Base-by-base conservation (phyloP, 768 basidiomycete species). In the Suillus lakei region DNA sequence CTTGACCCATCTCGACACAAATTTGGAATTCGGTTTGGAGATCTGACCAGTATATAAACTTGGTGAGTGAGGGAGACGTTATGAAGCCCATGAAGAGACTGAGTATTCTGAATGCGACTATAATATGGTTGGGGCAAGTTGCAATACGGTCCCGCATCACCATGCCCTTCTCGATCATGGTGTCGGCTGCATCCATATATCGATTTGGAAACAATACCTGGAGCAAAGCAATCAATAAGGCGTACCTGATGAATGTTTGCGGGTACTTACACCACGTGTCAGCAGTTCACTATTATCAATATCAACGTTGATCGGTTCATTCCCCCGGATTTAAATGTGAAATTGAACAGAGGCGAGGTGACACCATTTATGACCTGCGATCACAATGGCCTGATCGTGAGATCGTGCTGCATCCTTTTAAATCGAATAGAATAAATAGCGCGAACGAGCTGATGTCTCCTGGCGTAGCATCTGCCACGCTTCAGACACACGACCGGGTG, bases 111-210 rank as follows among this genome's bases (percentile, higher is more conserved):
- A 41, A n/a, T n/a, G n/a, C n/a, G n/a, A n/a, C n/a, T n/a, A n/a
- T n/a, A n/a, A n/a, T n/a, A n/a, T n/a, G n/a, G n/a, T n/a, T n/a
- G n/a, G n/a, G n/a, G n/a, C n/a, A n/a, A n/a, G n/a, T n/a, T n/a
- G n/a, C n/a, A n/a, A n/a, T n/a, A n/a, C n/a, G n/a, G n/a, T n/a
- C n/a, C n/a, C n/a, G n/a, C n/a, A n/a, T n/a, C n/a, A n/a, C n/a
- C n/a, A n/a, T n/a, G 44, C 63, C 63, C n/a, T 64, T 59, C n/a
- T 41, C 61, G 48, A 67, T 68, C 28, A 67, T 30, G 9, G 50
- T 34, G 30, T 61, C n/a, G 28, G 38, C 48, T 3, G 4, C 28
- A 38, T 41, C 50, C 51, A 63, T 63, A 21, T 36, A n/a, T 58
- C 3, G 23, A 9, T 54, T 39, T 36, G 28, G 32, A 38, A 5